These are phyloP conservation scores for Fusarium coicis DNA, from an alignment of 2,329 filamentous ascomycete genomes.

Conservation along the genomic window DNA sequence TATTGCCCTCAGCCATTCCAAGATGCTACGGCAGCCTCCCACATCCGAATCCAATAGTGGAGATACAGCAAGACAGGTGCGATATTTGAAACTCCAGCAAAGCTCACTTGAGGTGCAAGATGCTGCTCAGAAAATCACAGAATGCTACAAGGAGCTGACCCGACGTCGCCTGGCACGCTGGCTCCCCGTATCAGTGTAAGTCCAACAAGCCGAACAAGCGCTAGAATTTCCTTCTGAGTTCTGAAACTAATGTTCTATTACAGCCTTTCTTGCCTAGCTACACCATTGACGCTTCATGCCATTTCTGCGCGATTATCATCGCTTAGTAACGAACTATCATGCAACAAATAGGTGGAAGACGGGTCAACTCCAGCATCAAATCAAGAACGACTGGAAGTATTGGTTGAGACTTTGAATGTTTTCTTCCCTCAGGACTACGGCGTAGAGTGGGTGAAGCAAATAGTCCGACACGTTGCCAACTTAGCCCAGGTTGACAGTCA, in stretches of 20 bases:
- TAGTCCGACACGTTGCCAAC: neutral
- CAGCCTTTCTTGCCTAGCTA: neutral
- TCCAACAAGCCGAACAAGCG: neutral
- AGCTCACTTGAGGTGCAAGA: neutral
- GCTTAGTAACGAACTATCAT: neutral
- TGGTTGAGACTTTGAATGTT: neutral
- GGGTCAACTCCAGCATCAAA: neutral
- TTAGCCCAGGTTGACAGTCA: neutral
- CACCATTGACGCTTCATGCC: neutral
- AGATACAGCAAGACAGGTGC: neutral
- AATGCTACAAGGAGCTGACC: neutral
- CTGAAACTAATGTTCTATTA: neutral
- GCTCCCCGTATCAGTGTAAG: neutral
- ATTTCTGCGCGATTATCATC: neutral
- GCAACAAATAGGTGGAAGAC: neutral
- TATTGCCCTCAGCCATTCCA: neutral
- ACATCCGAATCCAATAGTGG: neutral
- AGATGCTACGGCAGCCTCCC: neutral
- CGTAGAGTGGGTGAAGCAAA: neutral
- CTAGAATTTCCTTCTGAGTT: accelerated
- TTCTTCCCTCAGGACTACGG: neutral
- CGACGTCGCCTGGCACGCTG: neutral
- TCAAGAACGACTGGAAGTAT: neutral
- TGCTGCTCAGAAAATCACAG: neutral
- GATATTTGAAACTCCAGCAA: neutral